Base-by-base conservation (phyloP, 2,329 filamentous ascomycete genomes). In the Cladophialophora exuberans region DNA sequence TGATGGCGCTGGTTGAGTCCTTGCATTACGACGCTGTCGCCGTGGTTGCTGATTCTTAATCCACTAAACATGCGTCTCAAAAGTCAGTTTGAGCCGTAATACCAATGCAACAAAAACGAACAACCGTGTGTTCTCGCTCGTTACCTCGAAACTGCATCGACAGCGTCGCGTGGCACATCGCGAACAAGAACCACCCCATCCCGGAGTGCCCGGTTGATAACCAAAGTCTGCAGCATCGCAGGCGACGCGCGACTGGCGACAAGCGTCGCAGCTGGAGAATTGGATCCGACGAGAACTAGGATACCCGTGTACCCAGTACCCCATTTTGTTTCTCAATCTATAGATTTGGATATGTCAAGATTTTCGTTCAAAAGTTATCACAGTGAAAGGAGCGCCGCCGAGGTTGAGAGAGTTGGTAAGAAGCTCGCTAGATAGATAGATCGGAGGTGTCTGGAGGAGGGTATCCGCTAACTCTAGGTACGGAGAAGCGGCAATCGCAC, bases 231-330 rank as follows among this genome's bases (percentile, higher is more conserved):
- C 53, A 31, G 67, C 66, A 47, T 71, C 66, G 43, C 69, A 69
- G 11, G 64, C 62, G 31, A 69, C 66, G 2, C 67, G 63, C 18
- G 66, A 64, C n/a, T 60, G 63, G 30, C 68, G 69, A 42, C 67
- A 69, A 13, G 61, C 60, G 60, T 71, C 69, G 43, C 69, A 70
- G 53, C 69, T 70, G 9, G 67, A 71, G 48, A 68, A 70, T 43
- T 70, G 69, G 5, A 57, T 68, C 28, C 67, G 62, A 22, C 65
- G 63, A 20, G 4, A 15, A 35, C 31, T 11, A 11, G 31, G 31
- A 11, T 35, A 15, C 31, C 31, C 31, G 31, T 35, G 31, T 3
- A 10, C 31, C n/a, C n/a, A n/a, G n/a, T n/a, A n/a, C n/a, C n/a
- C n/a, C n/a, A n/a, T n/a, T n/a, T n/a, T n/a, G n/a, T n/a, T n/a